Evolutionary conservation across 305 asterid species (phyloP), one percentile per base, ranked within the genome.

Genomic region (Fraxinus baroniana): DNA sequence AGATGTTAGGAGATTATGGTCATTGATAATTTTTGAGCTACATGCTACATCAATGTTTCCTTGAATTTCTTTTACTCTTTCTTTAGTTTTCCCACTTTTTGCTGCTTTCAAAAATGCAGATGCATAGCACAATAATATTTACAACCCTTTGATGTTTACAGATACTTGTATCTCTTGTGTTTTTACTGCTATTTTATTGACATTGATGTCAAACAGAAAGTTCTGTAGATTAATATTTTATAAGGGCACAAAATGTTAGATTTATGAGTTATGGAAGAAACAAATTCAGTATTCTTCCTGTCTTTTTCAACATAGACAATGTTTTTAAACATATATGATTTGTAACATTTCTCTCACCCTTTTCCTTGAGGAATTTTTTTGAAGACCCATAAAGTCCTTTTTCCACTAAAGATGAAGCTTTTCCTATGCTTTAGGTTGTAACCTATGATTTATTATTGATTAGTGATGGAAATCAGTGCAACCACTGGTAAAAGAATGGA

Each of bases 101-200:
- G 20, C 72, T 52, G 13, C 24, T 12, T 35, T 24, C 36, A 66
- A 66, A 66, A 24, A 74, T 52, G 82, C 26, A 68, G 79, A 32
- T 32, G 28, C 18, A 60, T 62, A 4, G 70, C 66, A 18, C 37
- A 24, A 66, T 10, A 22, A 41, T 35, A 37, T 32, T 71, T 36
- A 57, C 52, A 36, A 72, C 57, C 81, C 44, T 9, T 81, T 81
- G 70, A 36, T 26, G 76, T 80, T 80, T 32, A 32, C 39, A 17
- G 24, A 35, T 28, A 18, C 62, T 70, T 52, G 44, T 72, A 13
- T 80, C 26, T 72, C 24, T 15, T 12, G 76, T 28, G 46, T 70
- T 79, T 49, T 78, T 83, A 28, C 8, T 72, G 30, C 73, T 72
- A 60, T 1, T 55, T 26, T 79, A 15, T 62, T 33, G 30, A 55